Base-by-base conservation (phyloP, 1,284 basidiomycete species). In the Malassezia caprae region DNA sequence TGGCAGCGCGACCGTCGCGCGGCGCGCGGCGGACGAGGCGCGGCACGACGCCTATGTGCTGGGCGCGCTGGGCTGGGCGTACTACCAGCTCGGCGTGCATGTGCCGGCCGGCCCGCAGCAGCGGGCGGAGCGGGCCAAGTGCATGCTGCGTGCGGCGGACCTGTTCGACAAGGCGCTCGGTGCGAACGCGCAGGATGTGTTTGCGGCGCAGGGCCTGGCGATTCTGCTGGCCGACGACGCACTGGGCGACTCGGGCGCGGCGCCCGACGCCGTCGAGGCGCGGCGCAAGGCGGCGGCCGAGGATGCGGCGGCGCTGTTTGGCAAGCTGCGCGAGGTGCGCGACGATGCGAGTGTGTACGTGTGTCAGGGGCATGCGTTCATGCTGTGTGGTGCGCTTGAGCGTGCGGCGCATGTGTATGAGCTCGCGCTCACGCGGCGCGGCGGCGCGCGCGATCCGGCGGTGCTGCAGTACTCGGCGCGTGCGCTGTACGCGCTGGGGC, bases 321-420 rank as follows among this genome's bases (percentile, higher is more conserved):
- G 60, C 50, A 71, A 67, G 56, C 60, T 73, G 47, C 66, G 69
- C 56, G 70, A 73, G 53, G 63, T 70, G 27, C 63, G 67, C 19
- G 63, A 72, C 45, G 70, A 71, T 37, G 65, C 61, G 17, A 72
- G 69, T 58, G 70, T 74, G 21, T 65, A 69, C 46, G 61, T 74
- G n/a, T 71, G 70, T 55, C 62, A 67, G 43, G 72, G 72, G 24
- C 72, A 74, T 50, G 67, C 67, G 27, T 63, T 69, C n/a, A 71
- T 72, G 68, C 57, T 62, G 52, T 63, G 66, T 53, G 67, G 67
- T 24, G 72, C 72, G 47, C 68, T 58, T 40, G 68, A 73, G 40
- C 62, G 70, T 11, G 67, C 70, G 6, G 55, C 61, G 51, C 66
- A 69, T 59, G 62, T 63, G 49, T 73, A 72, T 57, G 69, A 72